Evolutionary conservation across 179 eudicot genomes (phyloP).

Genomic region (Silene vulgaris): DNA sequence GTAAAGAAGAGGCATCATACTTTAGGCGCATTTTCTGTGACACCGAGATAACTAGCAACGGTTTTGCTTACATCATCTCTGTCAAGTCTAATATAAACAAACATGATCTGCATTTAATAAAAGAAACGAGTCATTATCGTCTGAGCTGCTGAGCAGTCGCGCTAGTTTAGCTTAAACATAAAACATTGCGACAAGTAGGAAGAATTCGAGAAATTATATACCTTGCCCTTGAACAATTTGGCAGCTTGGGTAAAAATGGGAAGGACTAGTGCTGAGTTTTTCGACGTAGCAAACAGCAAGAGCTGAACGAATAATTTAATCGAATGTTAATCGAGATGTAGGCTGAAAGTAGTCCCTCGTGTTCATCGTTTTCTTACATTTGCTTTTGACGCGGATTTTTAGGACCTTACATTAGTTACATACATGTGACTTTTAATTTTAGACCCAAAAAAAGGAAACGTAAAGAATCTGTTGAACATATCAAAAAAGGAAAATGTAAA

Average conservation of each 20-base stretch:
- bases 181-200: background rate
- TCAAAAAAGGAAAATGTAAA: too few relatives aligned
- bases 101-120: background rate
- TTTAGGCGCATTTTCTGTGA: too few relatives aligned
- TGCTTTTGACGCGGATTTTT: too few relatives aligned
- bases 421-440: too few relatives aligned
- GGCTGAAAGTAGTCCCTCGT: too few relatives aligned
- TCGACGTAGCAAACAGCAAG: constrained; percentile 5
- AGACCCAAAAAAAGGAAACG: too few relatives aligned
- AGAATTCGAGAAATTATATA: background rate
- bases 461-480: too few relatives aligned
- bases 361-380: too few relatives aligned
- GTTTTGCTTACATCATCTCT: background rate
- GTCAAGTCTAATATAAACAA: background rate
- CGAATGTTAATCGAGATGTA: background rate
- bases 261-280: constrained; percentile 1
- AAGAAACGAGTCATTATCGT: background rate
- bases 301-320: background rate
- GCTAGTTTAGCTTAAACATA: too few relatives aligned
- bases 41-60: constrained; percentile 2
- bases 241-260: background rate
- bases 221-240: background rate
- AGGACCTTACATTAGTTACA: too few relatives aligned
- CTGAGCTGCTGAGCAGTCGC: too few relatives aligned
- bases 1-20: background rate